Evolutionary conservation across 306 rosid genomes (phyloP), one percentile per base, ranked within the genome.

Genomic region (Urtica urens): DNA sequence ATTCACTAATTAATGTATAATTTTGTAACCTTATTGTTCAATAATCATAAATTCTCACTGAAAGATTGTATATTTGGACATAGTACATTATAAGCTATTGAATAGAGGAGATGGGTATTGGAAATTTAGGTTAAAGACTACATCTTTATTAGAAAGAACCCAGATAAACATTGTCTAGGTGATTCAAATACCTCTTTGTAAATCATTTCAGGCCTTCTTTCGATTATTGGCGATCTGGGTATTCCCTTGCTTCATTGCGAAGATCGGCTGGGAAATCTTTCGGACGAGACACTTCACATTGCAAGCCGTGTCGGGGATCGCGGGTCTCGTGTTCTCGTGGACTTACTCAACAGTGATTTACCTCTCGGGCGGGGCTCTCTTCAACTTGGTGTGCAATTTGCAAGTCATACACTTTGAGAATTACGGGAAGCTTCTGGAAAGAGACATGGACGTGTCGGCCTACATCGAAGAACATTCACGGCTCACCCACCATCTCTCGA

Each of bases 321-420:
- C 62, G 46, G 73, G 73, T 52, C 39, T 54, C 38, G 48, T 67
- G 28, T 34, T 74, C 19, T 53, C 80, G 0, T 74, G 77, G 80
- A 58, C 64, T 11, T 70, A 62, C 33, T 44, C 46, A 5, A 58
- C 37, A 29, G 41, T 55, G 23, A 62, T 74, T 30, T 57, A 19
- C 38, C 68, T 74, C 15, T 65, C 73, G 21, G 73, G 68, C 57
- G 37, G 67, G 53, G 34, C 51, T 62, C 29, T 74, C 44, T 70
- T 74, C 55, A 51, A 62, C 18, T 38, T 74, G 67, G 73, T 66
- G 18, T 65, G 77, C 67, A 74, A 70, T 53, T 55, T 74, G 58
- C 80, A 69, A 58, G 46, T 74, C n/a, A 70, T 62, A 37, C 77
- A 74, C 71, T 62, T 74, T 9, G 80, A 74, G 38, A 48, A 69